Evolutionary conservation across 2,329 filamentous ascomycete genomes (phyloP).

Genomic region (Aureobasidium sp.): DNA sequence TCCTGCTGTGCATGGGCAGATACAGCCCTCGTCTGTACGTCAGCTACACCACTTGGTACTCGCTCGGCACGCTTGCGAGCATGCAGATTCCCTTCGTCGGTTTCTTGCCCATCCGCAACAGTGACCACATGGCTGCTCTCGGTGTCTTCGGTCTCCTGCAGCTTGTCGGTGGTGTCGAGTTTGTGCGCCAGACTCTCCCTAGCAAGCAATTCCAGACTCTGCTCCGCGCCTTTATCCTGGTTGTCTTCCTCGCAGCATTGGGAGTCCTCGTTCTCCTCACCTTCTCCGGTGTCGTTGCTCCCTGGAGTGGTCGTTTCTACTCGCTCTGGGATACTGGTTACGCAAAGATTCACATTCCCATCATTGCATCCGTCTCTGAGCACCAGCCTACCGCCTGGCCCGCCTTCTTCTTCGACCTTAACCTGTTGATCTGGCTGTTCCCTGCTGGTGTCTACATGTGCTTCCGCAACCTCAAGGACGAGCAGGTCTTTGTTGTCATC

Average conservation of each 20-base stretch:
- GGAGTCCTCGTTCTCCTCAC: constrained; percentile 68
- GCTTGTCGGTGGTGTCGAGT: constrained; percentile 85
- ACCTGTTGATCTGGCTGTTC: constrained; percentile 98
- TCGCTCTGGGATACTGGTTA: constrained; percentile 98
- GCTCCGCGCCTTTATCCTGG: constrained; percentile 64
- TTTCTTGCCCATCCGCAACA: constrained; percentile 91
- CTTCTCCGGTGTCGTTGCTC: constrained; percentile 85
- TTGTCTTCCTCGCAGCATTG: constrained; percentile 65
- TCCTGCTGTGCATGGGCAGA: constrained; percentile 91
- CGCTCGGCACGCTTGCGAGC: constrained; percentile 86
- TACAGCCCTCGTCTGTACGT: constrained; percentile 93
- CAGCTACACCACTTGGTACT: constrained; percentile 97
- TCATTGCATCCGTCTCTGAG: constrained; percentile 98
- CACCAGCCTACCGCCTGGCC: constrained; percentile 99
- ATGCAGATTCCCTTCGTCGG: constrained; percentile 99
- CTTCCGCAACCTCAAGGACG: constrained; percentile 86
- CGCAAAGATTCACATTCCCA: constrained; percentile 98
- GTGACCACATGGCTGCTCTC: constrained; percentile 95
- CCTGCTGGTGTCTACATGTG: constrained; percentile 97
- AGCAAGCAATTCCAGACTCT: constrained; percentile 92
- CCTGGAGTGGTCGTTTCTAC: constrained; percentile 98
- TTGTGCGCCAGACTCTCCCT: constrained; percentile 76
- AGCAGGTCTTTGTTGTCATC: constrained; percentile 96
- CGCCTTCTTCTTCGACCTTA: constrained; percentile 97
- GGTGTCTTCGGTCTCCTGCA: constrained; percentile 92